Evolutionary conservation across 805 yeast genomes (phyloP), one percentile per base, ranked within the genome.

Genomic region (Barnettozyma californica): DNA sequence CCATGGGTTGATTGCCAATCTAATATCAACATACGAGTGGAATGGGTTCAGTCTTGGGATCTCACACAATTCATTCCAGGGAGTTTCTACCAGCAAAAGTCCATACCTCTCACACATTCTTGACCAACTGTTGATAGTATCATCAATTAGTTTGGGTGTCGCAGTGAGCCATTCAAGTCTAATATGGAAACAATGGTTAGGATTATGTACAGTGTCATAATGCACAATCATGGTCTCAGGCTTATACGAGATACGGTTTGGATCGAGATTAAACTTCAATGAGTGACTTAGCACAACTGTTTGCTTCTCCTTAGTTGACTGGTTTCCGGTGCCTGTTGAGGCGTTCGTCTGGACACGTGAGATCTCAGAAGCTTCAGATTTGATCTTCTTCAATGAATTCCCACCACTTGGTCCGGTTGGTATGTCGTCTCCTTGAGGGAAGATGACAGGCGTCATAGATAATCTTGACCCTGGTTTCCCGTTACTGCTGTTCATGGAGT

Each of bases 131-230:
- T 75, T 80, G 39, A 90, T 73, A 11, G 86, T 71, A 54, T 90
- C 95, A 50, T 90, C 97, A 44, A 88, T 80, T 29, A 87, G 69
- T 61, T 86, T 87, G 2, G 95, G 85, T 0, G 98, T 89, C 0
- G 96, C 82, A 51, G 86, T 88, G 29, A 92, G 68, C 99, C 99
- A 94, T 62, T 94, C 97, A 13, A 92, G 65, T 42, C 96, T 73
- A 29, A 94, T 76, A 60, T 92, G 98, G 69, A 83, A 94, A 61
- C 97, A 91, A 59, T 91, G 96, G 55, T 87, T 92, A 0, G 97
- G 97, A 61, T 91, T 92, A 63, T 90, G 97, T 3, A 91, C 91
- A 40, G 83, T 76, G 62, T 94, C 99, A 60, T 88, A 87, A 66
- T 92, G 97, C 1, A 94, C 89, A 6, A 81, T 80, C 41, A 90